Base-by-base conservation (phyloP, 306 rosid species). In the Pyrus communis region DNA sequence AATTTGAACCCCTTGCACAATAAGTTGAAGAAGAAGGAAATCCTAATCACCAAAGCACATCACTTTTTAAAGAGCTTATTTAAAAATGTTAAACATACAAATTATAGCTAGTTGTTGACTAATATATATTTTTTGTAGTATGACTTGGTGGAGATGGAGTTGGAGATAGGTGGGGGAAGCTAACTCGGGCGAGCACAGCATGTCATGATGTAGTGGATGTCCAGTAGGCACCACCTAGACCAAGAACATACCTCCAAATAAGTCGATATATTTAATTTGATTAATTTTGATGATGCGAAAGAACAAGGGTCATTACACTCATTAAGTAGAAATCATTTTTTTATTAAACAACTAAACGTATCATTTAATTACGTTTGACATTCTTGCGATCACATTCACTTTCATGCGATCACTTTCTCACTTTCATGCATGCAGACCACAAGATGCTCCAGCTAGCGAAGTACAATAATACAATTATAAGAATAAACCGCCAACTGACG, bases 201-300 rank as follows among this genome's bases (percentile, higher is more conserved):
- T 59, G 64, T 49, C 21, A 27, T 57, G 22, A 33, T 72, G 45
- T 30, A 77, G 70, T 76, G 76, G 86, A 64, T 49, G 52, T 51
- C 79, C 17, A 76, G 38, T 33, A 30, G 13, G 63, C 81, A 65
- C 80, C 86, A 75, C 62, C 35, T 30, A 21, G 67, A 75, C 15
- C 57, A 12, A 28, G 46, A 35, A 7, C 12, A 30, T 30, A 19
- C 21, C 9, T 21, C 14, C 54, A 14, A 69, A 5, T 10, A 13
- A 21, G 58, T 43, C 8, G 61, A 62, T 9, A 22, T 74, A 46
- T 25, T 60, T 31, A 12, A 60, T 7, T 38, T 22, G 28, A 60
- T 60, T 60, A 13, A 12, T 60, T 74, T 28, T 74, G 55, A 74
- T 46, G 17, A 46, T 46, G 19, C 54, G 19, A 14, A 46, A 46